phyloP scores from a whole-genome alignment of 176 grass and related monocot genomes.

The Oryza glaberrima region DNA sequence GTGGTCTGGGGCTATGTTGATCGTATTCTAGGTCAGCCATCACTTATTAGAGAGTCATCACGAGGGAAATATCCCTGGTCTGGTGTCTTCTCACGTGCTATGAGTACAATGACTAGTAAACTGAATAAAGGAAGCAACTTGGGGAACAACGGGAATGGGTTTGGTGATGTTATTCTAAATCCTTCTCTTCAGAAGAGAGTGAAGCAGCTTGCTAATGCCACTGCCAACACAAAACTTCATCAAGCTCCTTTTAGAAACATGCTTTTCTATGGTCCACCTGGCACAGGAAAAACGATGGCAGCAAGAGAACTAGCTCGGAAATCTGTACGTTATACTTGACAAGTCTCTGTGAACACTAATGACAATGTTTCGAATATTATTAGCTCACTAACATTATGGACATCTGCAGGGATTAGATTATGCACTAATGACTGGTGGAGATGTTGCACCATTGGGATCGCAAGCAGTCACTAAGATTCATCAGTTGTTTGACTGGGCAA shows the following conservation, averaged over 20 bases:
- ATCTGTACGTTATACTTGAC: constrained; percentile 65
- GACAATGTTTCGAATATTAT: constrained; percentile 20
- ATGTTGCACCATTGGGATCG: constrained; percentile 92
- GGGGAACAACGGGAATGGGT: constrained; percentile 75
- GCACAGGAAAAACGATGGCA: constrained; percentile 98
- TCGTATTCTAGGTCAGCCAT: constrained; percentile 97
- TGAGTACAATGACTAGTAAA: constrained; percentile 67
- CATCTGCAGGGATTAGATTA: constrained; percentile 85
- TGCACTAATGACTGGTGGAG: constrained; percentile 98
- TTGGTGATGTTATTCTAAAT: constrained; percentile 97
- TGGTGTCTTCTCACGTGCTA: constrained; percentile 61
- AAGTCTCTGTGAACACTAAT: not conserved
- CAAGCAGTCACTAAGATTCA: constrained; percentile 99
- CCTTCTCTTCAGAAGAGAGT: constrained; percentile 93
- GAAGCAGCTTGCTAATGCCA: constrained; percentile 87
- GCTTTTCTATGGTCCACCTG: constrained; percentile 97
- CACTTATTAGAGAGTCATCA: constrained; percentile 96
- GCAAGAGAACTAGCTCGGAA: constrained; percentile 83
- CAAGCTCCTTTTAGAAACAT: constrained; percentile 99
- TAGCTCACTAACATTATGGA: constrained; percentile 10
- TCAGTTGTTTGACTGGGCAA: constrained; percentile 97
- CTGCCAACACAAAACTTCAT: constrained; percentile 93
- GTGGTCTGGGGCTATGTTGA: constrained; percentile 98
- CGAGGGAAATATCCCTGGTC: constrained; percentile 95
- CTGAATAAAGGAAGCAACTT: constrained; percentile 57